Percentiles rank a stretch among this genome's conserved stretches.
Conservation (phyloP, 352 stramenopile species). For the Globisporangium irregulare region DNA sequence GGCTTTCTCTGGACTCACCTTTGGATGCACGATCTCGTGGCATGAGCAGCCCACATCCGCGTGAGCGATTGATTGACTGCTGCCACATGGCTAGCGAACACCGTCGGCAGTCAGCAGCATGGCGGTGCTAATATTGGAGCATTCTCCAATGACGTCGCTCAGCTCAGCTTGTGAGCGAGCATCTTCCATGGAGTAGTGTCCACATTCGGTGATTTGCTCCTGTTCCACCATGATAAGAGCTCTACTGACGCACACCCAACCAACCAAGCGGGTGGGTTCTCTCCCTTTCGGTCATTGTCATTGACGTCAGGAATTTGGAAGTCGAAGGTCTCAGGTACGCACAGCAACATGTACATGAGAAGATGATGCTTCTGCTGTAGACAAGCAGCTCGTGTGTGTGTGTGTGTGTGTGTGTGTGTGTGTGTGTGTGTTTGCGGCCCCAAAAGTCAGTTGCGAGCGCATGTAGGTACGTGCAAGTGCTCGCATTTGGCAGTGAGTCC, state of each 20-base stretch:
- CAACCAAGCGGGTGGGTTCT: background rate
- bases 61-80: background rate
- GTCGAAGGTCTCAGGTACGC: background rate
- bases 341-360: background rate
- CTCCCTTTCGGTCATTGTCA: background rate
- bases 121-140: background rate
- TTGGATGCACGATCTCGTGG: background rate
- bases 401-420: background rate
- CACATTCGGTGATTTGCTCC: background rate
- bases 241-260: background rate
- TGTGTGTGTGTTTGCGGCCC: background rate
- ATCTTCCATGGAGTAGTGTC: background rate
- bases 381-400: background rate
- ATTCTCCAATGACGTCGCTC: background rate
- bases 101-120: too few species aligned
- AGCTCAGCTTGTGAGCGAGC: background rate
- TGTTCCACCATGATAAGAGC: background rate
- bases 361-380: background rate
- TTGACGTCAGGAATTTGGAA: background rate
- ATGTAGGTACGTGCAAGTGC: background rate
- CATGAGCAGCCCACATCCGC: background rate
- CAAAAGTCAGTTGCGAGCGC: background rate
- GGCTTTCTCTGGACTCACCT: background rate
- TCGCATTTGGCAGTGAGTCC: background rate
- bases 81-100: too few species aligned